Percentiles rank a stretch among this genome's conserved stretches.
Conservation (phyloP, 306 rosid species). For the Cucurbita moschata region DNA sequence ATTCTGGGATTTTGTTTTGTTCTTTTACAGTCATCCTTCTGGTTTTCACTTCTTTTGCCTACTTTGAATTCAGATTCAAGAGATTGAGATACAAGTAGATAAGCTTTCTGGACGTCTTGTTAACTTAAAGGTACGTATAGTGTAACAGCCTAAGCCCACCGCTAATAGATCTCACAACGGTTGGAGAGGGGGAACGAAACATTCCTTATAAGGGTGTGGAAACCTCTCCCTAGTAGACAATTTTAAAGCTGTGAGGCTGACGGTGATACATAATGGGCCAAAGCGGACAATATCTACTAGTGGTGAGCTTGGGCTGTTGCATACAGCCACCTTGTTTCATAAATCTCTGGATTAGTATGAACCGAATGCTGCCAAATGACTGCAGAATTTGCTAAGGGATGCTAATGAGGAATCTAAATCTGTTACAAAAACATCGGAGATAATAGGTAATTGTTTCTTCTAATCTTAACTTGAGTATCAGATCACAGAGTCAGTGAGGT, state of each 20-base stretch:
- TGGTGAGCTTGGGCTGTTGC: too few species aligned
- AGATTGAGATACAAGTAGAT: constrained; percentile 58
- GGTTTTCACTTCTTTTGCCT: background rate
- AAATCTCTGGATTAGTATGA: background rate
- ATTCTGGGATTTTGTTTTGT: background rate
- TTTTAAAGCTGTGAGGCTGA: too few species aligned
- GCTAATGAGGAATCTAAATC: constrained; percentile 92
- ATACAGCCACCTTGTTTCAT: background rate
- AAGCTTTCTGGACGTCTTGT: constrained; percentile 52
- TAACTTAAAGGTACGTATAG: constrained; percentile 49
- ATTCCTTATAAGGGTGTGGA: too few species aligned
- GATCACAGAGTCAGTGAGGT: too few species aligned
- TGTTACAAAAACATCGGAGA: constrained; percentile 80
- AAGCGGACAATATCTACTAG: too few species aligned
- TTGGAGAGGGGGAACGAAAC: too few species aligned
- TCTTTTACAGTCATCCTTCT: background rate
- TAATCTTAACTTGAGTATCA: background rate
- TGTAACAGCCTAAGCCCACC: too few species aligned
- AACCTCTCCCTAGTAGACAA: too few species aligned
- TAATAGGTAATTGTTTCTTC: constrained; percentile 48
- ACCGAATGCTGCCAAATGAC: background rate
- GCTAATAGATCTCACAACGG: too few species aligned
- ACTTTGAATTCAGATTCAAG: constrained; percentile 37
- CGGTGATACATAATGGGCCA: too few species aligned
- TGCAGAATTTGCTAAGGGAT: constrained; percentile 14